Evolutionary conservation across 106 monocot species (phyloP).

Genomic region (Cymbidium sinense): DNA sequence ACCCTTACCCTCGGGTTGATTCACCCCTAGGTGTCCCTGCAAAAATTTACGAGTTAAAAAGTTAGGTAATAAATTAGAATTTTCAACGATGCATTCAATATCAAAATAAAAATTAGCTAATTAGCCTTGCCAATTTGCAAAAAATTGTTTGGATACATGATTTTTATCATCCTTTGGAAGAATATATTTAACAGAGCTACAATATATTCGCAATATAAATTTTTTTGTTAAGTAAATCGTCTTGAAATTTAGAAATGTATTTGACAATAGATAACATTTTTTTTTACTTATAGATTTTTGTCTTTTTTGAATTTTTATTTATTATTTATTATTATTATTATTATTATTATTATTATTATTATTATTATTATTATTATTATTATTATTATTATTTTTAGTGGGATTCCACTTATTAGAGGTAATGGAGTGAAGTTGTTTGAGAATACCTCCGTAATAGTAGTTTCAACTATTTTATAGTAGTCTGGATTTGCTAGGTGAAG

Average conservation of each 20-base stretch:
- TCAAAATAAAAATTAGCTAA: background rate
- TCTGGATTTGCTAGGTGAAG: background rate
- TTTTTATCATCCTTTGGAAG: background rate
- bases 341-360: no score
- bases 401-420: background rate
- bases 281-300: background rate
- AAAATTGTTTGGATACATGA: background rate
- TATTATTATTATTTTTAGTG: no score
- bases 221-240: background rate
- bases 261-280: background rate
- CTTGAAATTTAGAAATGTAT: background rate
- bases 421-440: background rate
- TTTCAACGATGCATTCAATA: background rate
- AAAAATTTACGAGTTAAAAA: no score
- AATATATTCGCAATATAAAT: background rate
- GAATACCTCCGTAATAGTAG: background rate
- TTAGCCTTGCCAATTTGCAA: background rate
- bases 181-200: background rate
- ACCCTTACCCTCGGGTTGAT: no score
- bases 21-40: no score
- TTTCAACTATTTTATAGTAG: background rate
- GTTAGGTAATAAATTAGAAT: no score
- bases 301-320: no score
- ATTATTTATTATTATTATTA: no score
- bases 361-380: no score